Evolutionary conservation across 2,329 filamentous ascomycete genomes (phyloP), one percentile per base, ranked within the genome.

Genomic region (Fragosphaeria purpurea): DNA sequence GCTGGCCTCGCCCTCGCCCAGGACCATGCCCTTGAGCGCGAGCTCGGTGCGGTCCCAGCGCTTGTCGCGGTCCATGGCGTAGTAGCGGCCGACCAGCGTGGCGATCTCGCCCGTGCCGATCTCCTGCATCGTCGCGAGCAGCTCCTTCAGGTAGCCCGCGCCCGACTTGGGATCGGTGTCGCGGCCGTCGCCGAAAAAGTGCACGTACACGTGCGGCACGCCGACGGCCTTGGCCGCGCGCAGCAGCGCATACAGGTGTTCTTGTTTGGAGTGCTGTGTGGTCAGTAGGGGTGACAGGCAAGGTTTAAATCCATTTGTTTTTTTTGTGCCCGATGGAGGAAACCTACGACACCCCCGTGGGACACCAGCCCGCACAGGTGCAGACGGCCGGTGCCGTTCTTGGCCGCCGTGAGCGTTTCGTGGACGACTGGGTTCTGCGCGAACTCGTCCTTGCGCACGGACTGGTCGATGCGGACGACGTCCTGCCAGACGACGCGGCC

Each of bases 51-150:
- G 81, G 65, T 98, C 93, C 93, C 93, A 98, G 67, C 93, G 83
- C 88, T 97, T 97, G 70, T 98, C 93, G 60, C 93, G 90, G 75
- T 98, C 93, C 93, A 98, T 98, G 70, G 89, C 88, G 69, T 87
- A 98, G 82, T 97, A 98, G 60, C 91, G 83, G 54, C 93, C 93
- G 54, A 97, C 91, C 45, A 97, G 80, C 39, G 93, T 96, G 35
- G 88, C 91, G 57, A 98, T 80, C 70, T 96, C 79, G 58, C 91
- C 93, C 56, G 85, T 70, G 43, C 88, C 90, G 58, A 95, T 79
- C 68, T 97, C 88, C 70, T 93, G 82, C 57, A 80, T 80, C 60
- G 83, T 86, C 52, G 86, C 81, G 54, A 96, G 70, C 38, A 98
- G 77, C 66, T 90, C 80, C 70, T 95, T 75, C 81, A 98, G 83